Base-by-base conservation (phyloP, 768 basidiomycete genomes). In the Leccinum imitatum region DNA sequence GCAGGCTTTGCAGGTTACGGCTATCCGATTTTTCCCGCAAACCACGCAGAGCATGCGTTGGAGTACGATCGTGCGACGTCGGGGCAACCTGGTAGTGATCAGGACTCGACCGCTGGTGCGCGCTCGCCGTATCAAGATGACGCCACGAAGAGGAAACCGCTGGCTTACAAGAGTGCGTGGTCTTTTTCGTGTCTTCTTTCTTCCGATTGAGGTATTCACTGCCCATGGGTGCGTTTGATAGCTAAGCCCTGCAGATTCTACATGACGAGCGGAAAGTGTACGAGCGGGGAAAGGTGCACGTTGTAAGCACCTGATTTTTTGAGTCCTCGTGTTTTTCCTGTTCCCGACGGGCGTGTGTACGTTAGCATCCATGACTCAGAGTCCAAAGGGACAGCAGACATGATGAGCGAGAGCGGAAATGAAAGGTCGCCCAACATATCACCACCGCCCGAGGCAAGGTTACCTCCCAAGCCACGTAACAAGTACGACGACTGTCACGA, bases 201-300 rank as follows among this genome's bases (percentile, higher is more conserved):
- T 48, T 52, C 21, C 3, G 3, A 10, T 17, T 8, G 6, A 13
- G 10, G n/a, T 9, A 6, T 7, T 58, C n/a, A 37, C 14, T 21
- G 19, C 9, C 17, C 19, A 41, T 41, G 25, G 1, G 3, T 30
- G 30, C 33, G 21, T 46, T 54, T 56, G 31, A 30, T 39, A 87
- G 86, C 85, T 1, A 87, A 87, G 59, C 81, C 80, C 27, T 87
- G 86, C 71, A 84, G 81, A 67, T 87, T 82, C 67, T 84, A 77
- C 65, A 73, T 72, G 27, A 63, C 71, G 2, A 79, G 76, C 35
- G 79, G 76, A 17, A 71, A 72, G 25, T 87, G 86, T 66, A 79
- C 82, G 1, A 81, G 77, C 62, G 85, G 85, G 11, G 77, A 76
- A 56, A 75, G 72, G 19, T 87, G 86, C 62, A 86, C 83, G 30